Base-by-base conservation (phyloP, 2,329 filamentous ascomycete species). In the Neofusicoccum kwambonambiense region DNA sequence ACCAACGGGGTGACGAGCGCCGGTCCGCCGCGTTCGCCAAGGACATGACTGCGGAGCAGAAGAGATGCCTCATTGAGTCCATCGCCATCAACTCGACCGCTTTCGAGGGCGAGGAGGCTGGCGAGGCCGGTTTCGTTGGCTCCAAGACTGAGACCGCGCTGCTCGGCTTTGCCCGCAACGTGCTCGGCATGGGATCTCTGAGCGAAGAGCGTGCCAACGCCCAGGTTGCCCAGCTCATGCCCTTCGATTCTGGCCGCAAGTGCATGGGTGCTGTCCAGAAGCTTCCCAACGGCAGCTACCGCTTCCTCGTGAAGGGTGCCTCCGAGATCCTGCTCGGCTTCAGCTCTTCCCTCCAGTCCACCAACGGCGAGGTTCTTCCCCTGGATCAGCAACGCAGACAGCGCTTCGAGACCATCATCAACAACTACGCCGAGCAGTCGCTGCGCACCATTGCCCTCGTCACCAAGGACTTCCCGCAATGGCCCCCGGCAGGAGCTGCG, bases 141-240 rank as follows among this genome's bases (percentile, higher is more conserved):
- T 86, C 84, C 57, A 86, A 86, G 73, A 86, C 84, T 0, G 84
- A 86, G 68, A 85, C 83, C 5, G 84, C 84, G 2, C 77, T 86
- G 2, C 77, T 86, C 8, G 76, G 81, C 34, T 76, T 86, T 39
- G 82, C 81, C 3, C 80, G 78, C 60, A 81, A 85, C 35, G 77
- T 83, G 63, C 76, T 86, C 5, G 83, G 81, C 50, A 82, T 85
- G 71, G 74, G 77, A 2, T 79, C 80, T 13, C 73, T 85, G 6
- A 69, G 81, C 3, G 79, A 84, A 67, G 74, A 78, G 27, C 81
- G 83, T 31, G 73, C 79, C 37, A 82, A 82, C 60, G 80, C 80
- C 60, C 72, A 81, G n/a, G 70, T 81, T 1, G 75, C 80, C 1
- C 81, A 85, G 66, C 80, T 82, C 70, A 80, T 85, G 70, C 83